Base-by-base conservation (phyloP, 805 yeast species). In the Hyphopichia homilentoma region DNA sequence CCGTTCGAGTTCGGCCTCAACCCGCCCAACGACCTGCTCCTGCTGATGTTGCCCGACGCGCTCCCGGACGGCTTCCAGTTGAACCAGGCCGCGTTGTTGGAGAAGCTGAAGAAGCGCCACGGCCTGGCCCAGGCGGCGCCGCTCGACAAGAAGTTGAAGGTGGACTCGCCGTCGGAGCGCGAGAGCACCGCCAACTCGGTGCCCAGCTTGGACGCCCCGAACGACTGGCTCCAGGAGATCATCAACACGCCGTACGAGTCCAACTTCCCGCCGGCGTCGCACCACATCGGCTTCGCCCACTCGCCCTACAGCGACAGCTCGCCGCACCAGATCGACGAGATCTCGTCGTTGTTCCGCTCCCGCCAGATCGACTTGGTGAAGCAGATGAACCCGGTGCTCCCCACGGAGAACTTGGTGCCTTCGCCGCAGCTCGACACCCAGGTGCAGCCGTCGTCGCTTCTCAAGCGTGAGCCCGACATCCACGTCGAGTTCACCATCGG, bases 201-300 rank as follows among this genome's bases (percentile, higher is more conserved):
- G 38, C 7, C 28, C 8, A 27, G 23, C 5, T 27, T 18, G 13
- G 30, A 31, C 20, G 38, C 61, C 7, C n/a, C n/a, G n/a, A 75
- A 73, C 18, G 81, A 77, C 37, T 81, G 90, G 89, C 59, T 84
- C 11, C 70, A 77, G 20, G 87, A 81, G 40, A 81, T 84, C 44
- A 75, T 83, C 30, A 77, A 68, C 34, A 75, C 84, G 1, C 84
- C 87, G 5, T 70, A 74, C 40, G 84, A 79, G 29, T 67, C 72
- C 20, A 73, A 76, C 34, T 74, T 81, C 35, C 80, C 65, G 30
- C 55, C 47, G 21, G 70, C 61, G 23, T 68, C 68, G 38, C 77
- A 79, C 40, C 74, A 73, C 34, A 73, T 81, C 34, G 88, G 88
- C 0, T 80, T 82, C 38, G 52, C 60, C 0, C 70, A 65, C 27